Evolutionary conservation across 441 rosid species (phyloP), one percentile per base, ranked within the genome.

Genomic region (Syzygium syzygioides): DNA sequence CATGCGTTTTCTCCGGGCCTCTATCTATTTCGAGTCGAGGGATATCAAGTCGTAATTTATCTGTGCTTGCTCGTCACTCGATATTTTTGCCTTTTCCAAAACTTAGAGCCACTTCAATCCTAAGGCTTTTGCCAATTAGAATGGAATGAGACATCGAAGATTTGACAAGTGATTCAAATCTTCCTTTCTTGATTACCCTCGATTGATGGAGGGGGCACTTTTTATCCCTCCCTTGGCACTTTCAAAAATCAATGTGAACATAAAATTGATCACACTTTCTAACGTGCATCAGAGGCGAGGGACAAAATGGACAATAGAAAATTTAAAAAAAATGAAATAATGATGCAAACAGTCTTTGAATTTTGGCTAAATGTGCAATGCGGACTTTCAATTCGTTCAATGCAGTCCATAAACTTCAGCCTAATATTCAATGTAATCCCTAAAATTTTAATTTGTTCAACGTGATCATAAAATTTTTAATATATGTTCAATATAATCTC

Each of bases 201-300:
- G 32, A 68, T 68, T 9, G 9, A 32, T 19, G 71, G 71, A 1
- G 66, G 7, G 66, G 30, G 32, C 34, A 9, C 23, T 30, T 8
- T 64, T 17, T 12, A 34, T 20, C 48, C 64, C 26, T 25, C 62
- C 30, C 15, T 59, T 4, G 64, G 26, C 50, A 13, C 50, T 37
- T 10, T 5, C 26, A 20, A 34, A 68, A 32, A 9, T 37, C 2
- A 41, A 23, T 41, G 83, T 12, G 83, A 37, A 76, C 83, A 14
- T 7, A 0, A 12, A 45, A 5, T 0, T 1, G 76, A 23, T 37
- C 52, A 0, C 26, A 3, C 50, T 71, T 37, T 20, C 0, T 5
- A 71, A 62, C 8, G 11, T 17, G 4, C 80, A 19, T 20, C 3
- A 17, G 14, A 4, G 28, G 60, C 28, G 59, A 25, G 26, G 59